Evolutionary conservation across 2,329 filamentous ascomycete species (phyloP), one percentile per base, ranked within the genome.

Genomic region (Rhexocercosporidium sp.): DNA sequence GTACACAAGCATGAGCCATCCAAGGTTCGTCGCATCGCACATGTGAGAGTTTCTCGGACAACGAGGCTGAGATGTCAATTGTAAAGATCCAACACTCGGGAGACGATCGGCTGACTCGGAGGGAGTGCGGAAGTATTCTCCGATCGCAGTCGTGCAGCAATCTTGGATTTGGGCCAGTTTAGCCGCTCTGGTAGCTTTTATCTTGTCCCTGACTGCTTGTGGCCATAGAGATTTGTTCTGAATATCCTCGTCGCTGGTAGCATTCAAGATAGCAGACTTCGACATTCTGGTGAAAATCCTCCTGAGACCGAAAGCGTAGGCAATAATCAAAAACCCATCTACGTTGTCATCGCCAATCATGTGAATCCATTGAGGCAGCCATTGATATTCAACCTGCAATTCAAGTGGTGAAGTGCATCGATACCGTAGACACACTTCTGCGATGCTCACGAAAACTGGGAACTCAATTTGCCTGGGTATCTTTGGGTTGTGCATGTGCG

Each of bases 11-110:
- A 86, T 84, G 39, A 85, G 72, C 83, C 84, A 87, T 3, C 85
- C 85, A 0, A 87, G 77, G 62, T 84, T 86, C 0, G 81, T 80
- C 0, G 84, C 83, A 68, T 87, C 85, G 64, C 85, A 87, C 72
- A 78, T 76, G 63, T 82, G 83, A 63, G 80, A 83, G 0, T 83
- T 82, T 65, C 79, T 83, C 18, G 83, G 83, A 65, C 85, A 87
- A 39, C 84, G 79, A 3, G 83, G 53, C 22, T 57, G 53, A 1
- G 49, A 53, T 18, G 79, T 81, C 3, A 83, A 70, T n/a, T 73
- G 62, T 31, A 78, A 66, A 2, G 74, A 72, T 18, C 70, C 67
- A 16, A 67, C 60, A 47, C 66, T 69, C 18, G 71, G 63, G 20
- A 70, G 69, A 5, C 71, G 69, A 9, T 69, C 66, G 12, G 66